Base-by-base conservation (phyloP, 2,329 filamentous ascomycete species). In the Cercospora zeae-maydis region DNA sequence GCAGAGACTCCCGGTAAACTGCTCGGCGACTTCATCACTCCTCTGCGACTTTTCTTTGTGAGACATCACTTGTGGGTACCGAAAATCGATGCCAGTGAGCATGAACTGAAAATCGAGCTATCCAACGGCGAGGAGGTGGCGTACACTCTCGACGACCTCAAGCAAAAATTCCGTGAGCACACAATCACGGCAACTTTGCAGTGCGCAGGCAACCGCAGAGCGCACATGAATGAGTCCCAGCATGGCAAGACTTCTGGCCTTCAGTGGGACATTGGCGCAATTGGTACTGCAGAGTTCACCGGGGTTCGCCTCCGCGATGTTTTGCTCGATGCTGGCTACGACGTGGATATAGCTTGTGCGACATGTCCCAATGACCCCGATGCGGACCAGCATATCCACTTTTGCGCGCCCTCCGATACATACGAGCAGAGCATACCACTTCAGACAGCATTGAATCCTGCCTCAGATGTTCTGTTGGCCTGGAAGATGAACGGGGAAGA, bases 401-500 rank as follows among this genome's bases (percentile, higher is more conserved):
- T 88, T 68, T 63, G 62, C 39, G 67, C 67, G 5, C 67, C 67
- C 1, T 55, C 59, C 8, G 67, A 69, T 47, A 69, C 67, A 27
- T 69, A 69, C 37, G 67, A 69, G 61, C 67, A 69, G 33, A 67
- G 66, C 3, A 67, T 69, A 21, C 67, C 67, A 11, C 54, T 69
- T 7, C 64, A 66, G 78, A 81, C 8, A 84, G 83, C 11, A 75
- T 84, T 53, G 85, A 88, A 72, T 84, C 85, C 13, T 87, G 88
- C 70, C 82, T 82, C 62, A 80, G 86, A 13, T 30, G 88, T 90
- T 0, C 78, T 90, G 55, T 78, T 90, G 0, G 85, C 84, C 0
- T 90, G 86, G 86, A 85, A 89, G 69, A 90, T 90, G 88, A 90
- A 90, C 66, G 87, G 84, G 4, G 78, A 88, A 64, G 80, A 80